A percentile compares a stretch with the other conserved stretches of the same genome.
Evolutionary conservation across 148 eudicot genomes (phyloP).

Genomic region (Nepenthes mirabilis): DNA sequence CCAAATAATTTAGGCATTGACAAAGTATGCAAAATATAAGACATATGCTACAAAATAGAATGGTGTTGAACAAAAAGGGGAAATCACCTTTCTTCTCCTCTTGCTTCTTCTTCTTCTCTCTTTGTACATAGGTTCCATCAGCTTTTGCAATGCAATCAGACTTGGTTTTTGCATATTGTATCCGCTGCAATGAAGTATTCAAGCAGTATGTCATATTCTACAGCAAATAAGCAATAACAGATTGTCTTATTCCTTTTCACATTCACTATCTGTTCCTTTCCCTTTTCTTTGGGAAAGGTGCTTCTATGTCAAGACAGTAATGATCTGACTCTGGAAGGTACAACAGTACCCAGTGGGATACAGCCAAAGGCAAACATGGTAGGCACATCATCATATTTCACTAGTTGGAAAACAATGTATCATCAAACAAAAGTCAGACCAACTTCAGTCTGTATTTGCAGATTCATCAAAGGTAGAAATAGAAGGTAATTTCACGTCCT

Average conservation of each 20-base stretch:
- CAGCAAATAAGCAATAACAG: neutral
- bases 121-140: slow-evolving; percentile 55
- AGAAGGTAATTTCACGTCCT: no score
- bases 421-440: no score
- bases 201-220: neutral
- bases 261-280: no score
- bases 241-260: no score
- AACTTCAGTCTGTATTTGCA: no score
- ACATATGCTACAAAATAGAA: neutral
- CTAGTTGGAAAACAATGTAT: neutral
- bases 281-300: no score
- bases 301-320: neutral
- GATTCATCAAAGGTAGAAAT: no score
- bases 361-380: neutral
- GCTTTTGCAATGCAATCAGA: slow-evolving; percentile 89
- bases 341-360: neutral
- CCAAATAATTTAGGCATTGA: no score
- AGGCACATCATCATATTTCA: neutral
- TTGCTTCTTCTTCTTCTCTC: slow-evolving; percentile 74
- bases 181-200: slow-evolving; percentile 38
- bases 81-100: slow-evolving; percentile 60
- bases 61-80: neutral
- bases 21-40: neutral
- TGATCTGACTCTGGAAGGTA: no score
- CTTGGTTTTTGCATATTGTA: slow-evolving; percentile 89